Evolutionary conservation across 1,284 basidiomycete species (phyloP).

Genomic region (Flammula alnicola): DNA sequence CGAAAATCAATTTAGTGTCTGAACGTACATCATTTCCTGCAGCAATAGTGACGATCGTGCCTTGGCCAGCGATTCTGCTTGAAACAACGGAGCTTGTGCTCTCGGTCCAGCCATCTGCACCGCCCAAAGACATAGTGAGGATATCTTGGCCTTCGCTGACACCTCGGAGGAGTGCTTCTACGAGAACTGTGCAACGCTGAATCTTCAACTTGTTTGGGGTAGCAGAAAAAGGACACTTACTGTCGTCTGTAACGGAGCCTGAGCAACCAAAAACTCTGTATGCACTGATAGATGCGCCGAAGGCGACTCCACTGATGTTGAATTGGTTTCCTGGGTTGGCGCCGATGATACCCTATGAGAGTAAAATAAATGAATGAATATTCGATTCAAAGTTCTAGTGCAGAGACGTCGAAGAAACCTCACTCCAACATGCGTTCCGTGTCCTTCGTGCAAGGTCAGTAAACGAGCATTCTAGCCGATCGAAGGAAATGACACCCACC

Average conservation of each 20-base stretch:
- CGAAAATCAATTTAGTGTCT: background rate
- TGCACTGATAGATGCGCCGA: slow-evolving; percentile 44
- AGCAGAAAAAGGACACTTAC: slow-evolving; percentile 31
- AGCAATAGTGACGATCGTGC: slow-evolving; percentile 59
- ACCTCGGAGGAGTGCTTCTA: slow-evolving; percentile 52
- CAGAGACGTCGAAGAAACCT: slow-evolving; percentile 15
- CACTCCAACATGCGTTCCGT: slow-evolving; percentile 64
- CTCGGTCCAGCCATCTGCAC: slow-evolving; percentile 64
- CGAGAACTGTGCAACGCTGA: slow-evolving; percentile 41
- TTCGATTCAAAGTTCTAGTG: background rate
- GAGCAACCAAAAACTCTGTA: slow-evolving; percentile 57
- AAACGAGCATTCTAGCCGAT: background rate
- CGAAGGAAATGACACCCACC: slow-evolving; percentile 14
- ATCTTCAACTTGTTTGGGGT: background rate
- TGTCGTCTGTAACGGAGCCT: slow-evolving; percentile 49
- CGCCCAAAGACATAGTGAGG: slow-evolving; percentile 67
- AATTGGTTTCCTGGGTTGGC: slow-evolving; percentile 60
- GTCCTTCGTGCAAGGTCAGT: slow-evolving; percentile 35
- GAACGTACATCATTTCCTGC: slow-evolving; percentile 38
- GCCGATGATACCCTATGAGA: slow-evolving; percentile 67
- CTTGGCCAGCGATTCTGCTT: slow-evolving; percentile 52
- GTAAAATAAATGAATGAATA: slow-evolving; percentile 1
- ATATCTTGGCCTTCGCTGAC: slow-evolving; percentile 59
- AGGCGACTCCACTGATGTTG: slow-evolving; percentile 59
- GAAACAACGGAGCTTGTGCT: slow-evolving; percentile 56